Conservation (phyloP, 768 basidiomycete species). For the Tulasnella sp. region DNA sequence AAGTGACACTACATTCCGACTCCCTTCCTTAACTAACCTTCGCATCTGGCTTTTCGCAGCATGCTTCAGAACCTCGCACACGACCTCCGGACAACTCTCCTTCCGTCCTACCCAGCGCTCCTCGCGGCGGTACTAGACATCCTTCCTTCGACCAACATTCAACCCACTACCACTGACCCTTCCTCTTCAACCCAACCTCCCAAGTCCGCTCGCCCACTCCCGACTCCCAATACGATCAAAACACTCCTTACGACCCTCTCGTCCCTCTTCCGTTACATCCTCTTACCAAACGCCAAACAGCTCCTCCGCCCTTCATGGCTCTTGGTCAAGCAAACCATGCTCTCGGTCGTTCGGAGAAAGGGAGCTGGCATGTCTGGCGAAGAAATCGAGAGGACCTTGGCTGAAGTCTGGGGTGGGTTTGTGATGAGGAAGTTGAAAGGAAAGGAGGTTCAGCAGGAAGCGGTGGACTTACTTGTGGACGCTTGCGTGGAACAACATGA, state of each 20-base stretch:
- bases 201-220: constrained; percentile 32
- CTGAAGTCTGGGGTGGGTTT: constrained; percentile 79
- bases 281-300: constrained; percentile 36
- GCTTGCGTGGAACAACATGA: constrained; percentile 47
- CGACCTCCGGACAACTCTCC: constrained; percentile 74
- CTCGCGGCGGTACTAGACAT: constrained; percentile 46
- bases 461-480: constrained; percentile 51
- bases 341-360: constrained; percentile 42
- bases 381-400: constrained; percentile 71
- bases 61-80: constrained; percentile 73
- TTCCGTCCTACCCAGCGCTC: constrained; percentile 57
- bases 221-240: constrained; percentile 59
- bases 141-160: constrained; percentile 43
- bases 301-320: constrained; percentile 17
- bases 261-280: constrained; percentile 64
- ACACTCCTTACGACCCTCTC: constrained; percentile 65
- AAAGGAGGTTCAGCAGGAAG: constrained; percentile 49
- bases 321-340: constrained; percentile 17
- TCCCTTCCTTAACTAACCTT: constrained; percentile 30
- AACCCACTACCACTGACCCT: constrained; percentile 5
- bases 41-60: constrained; percentile 41
- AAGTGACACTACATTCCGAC: constrained; percentile 35
- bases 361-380: constrained; percentile 54
- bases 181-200: background rate
- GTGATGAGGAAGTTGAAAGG: constrained; percentile 16